phyloP scores from a whole-genome alignment of 208 protist species.

The Trypanosoma brucei region DNA sequence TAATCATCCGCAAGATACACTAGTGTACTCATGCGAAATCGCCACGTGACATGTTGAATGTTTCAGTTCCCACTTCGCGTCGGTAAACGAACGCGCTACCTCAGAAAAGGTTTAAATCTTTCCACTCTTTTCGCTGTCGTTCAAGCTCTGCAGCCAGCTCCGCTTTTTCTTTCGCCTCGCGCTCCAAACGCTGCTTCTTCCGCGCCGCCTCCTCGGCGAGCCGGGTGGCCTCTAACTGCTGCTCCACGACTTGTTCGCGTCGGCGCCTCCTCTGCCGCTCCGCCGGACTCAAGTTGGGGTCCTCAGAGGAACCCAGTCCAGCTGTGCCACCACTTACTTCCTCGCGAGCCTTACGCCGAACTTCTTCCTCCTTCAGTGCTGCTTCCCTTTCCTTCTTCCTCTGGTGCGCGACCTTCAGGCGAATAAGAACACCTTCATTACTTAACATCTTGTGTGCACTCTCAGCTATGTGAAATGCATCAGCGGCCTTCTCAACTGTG shows the following conservation, averaged over 20 bases:
- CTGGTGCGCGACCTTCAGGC: constrained; percentile 62
- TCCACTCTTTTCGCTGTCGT: constrained; percentile 77
- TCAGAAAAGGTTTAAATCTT: constrained; percentile 66
- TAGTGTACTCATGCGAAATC: too few species aligned
- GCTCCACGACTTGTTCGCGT: constrained; percentile 49
- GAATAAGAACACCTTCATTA: constrained; percentile 58
- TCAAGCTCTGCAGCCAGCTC: constrained; percentile 67
- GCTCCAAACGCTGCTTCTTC: constrained; percentile 52
- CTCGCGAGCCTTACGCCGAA: constrained; percentile 12
- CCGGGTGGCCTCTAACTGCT: constrained; percentile 68
- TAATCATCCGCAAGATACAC: too few species aligned
- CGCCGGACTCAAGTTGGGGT: constrained; percentile 33
- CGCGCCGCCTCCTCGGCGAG: constrained; percentile 71
- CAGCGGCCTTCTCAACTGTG: constrained; percentile 54
- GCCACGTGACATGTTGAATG: too few species aligned
- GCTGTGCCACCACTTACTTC: not conserved
- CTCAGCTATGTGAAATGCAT: constrained; percentile 81
- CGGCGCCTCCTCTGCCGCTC: constrained; percentile 48
- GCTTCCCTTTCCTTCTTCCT: constrained; percentile 50
- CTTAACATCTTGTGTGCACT: constrained; percentile 76
- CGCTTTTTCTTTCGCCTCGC: constrained; percentile 39
- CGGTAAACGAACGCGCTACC: not conserved
- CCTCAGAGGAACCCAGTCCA: not conserved
- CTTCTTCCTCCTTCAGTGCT: constrained; percentile 30
- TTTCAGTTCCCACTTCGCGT: too few species aligned